Percentiles rank a stretch among this genome's conserved stretches.
Evolutionary conservation across 2,329 filamentous ascomycete genomes (phyloP).

Genomic region (Ascosphaera pollenicola): DNA sequence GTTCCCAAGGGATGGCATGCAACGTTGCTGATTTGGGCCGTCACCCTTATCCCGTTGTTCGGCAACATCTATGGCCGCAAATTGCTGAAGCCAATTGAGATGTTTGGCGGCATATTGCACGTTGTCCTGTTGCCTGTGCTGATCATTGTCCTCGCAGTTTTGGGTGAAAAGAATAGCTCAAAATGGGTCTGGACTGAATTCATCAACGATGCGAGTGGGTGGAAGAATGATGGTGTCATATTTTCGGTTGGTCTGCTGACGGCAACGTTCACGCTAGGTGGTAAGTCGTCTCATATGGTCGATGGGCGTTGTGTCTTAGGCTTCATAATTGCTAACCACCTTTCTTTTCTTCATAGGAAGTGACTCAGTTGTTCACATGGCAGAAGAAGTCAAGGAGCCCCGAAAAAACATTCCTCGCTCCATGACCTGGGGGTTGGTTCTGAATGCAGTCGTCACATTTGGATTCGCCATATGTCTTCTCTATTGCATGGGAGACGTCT

Average conservation of each 20-base stretch:
- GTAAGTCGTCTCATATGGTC: neutral
- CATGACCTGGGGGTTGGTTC: slow-evolving; percentile 22
- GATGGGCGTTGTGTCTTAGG: neutral
- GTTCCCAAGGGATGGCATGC: slow-evolving; percentile 16
- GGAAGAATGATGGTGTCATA: slow-evolving; percentile 13
- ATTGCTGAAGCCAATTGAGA: slow-evolving; percentile 19
- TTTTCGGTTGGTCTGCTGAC: slow-evolving; percentile 19
- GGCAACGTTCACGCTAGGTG: neutral
- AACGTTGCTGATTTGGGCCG: slow-evolving; percentile 17
- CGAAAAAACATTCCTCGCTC: slow-evolving; percentile 24
- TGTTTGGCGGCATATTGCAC: slow-evolving; percentile 15
- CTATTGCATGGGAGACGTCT: slow-evolving; percentile 22
- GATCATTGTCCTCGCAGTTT: slow-evolving; percentile 12
- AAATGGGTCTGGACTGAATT: slow-evolving; percentile 12
- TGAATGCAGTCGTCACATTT: slow-evolving; percentile 22
- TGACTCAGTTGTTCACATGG: slow-evolving; percentile 22
- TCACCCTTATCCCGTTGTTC: slow-evolving; percentile 12
- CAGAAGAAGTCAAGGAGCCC: slow-evolving; percentile 23
- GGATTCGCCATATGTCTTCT: slow-evolving; percentile 20
- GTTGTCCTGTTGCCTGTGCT: slow-evolving; percentile 17
- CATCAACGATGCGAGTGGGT: slow-evolving; percentile 10
- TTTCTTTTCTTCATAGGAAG: no score
- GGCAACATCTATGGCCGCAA: slow-evolving; percentile 15
- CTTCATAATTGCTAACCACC: neutral
- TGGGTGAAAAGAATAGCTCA: slow-evolving; percentile 13